These are phyloP conservation scores for Sporothrix protearum DNA, from an alignment of 2,329 filamentous ascomycete species.

Conservation along the genomic window DNA sequence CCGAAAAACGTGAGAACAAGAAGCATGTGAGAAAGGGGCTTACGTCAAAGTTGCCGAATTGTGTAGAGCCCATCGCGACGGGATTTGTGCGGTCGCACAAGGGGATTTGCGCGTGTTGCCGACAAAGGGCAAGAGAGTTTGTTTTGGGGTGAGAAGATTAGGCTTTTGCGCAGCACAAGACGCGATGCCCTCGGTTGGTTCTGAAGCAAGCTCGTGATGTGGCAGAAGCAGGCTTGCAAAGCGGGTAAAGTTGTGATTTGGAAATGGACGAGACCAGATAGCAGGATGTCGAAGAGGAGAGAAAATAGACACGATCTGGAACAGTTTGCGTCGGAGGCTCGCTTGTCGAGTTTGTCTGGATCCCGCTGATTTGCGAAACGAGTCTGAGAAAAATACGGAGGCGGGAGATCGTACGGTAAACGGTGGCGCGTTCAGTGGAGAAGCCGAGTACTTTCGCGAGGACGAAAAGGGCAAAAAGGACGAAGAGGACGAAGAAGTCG, in stretches of 20 bases:
- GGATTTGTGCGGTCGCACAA: background rate
- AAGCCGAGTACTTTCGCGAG: background rate
- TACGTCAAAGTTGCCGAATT: slow-evolving; percentile 61
- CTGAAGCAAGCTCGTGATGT: background rate
- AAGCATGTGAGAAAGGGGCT: slow-evolving; percentile 27
- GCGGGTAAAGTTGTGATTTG: background rate
- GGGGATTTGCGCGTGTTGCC: background rate
- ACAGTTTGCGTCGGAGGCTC: slow-evolving; percentile 17
- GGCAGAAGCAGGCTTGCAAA: background rate
- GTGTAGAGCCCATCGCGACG: slow-evolving; percentile 55
- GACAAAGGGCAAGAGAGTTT: background rate
- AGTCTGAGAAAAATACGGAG: background rate
- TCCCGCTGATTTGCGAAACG: slow-evolving; percentile 8
- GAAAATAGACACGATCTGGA: background rate
- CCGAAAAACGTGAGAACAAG: too few species aligned
- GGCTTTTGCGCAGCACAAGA: slow-evolving; percentile 15
- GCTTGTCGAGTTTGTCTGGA: background rate
- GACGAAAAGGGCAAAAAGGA: too few species aligned
- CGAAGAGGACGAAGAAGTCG: too few species aligned
- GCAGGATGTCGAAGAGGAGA: background rate
- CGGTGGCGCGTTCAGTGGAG: background rate
- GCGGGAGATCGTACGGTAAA: background rate
- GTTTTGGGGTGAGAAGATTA: background rate
- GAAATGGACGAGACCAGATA: slow-evolving; percentile 4
- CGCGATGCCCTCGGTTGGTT: background rate